phyloP scores from a whole-genome alignment of 306 rosid genomes.

The Hippophae rhamnoides region DNA sequence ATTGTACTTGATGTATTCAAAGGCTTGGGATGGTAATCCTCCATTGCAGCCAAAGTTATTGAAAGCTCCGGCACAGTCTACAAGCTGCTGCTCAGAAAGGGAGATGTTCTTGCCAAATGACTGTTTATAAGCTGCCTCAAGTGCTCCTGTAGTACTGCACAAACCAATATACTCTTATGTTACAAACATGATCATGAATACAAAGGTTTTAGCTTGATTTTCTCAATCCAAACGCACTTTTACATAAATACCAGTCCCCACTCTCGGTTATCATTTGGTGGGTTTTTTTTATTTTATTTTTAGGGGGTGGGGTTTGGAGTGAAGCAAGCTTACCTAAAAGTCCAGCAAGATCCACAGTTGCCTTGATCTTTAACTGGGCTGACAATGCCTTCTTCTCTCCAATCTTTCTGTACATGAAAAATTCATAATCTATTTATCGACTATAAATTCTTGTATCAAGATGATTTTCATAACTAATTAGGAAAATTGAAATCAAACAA shows the following conservation, averaged over 20 bases:
- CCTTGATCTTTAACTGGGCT: conserved; percentile 81
- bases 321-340: conserved; percentile 36
- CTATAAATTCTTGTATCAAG: neutral
- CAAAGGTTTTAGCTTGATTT: neutral
- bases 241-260: too few species aligned
- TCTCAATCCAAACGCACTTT: too few species aligned
- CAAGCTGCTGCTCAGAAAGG: conserved; percentile 95
- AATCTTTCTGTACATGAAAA: conserved; percentile 59
- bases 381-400: conserved; percentile 78
- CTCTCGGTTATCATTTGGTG: neutral
- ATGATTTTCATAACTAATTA: too few species aligned
- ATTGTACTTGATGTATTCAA: conserved; percentile 79
- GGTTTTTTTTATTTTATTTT: neutral
- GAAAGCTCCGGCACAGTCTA: conserved; percentile 86
- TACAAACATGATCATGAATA: conserved; percentile 8
- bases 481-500: too few species aligned
- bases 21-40: conserved; percentile 96
- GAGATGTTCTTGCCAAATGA: conserved; percentile 55
- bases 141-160: conserved; percentile 87
- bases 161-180: neutral
- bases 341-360: conserved; percentile 61
- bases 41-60: conserved; percentile 85
- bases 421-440: neutral
- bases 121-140: conserved; percentile 83
- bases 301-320: too few species aligned